Conservation (phyloP, 306 rosid species). For the Cyclanthera cordifolia region DNA sequence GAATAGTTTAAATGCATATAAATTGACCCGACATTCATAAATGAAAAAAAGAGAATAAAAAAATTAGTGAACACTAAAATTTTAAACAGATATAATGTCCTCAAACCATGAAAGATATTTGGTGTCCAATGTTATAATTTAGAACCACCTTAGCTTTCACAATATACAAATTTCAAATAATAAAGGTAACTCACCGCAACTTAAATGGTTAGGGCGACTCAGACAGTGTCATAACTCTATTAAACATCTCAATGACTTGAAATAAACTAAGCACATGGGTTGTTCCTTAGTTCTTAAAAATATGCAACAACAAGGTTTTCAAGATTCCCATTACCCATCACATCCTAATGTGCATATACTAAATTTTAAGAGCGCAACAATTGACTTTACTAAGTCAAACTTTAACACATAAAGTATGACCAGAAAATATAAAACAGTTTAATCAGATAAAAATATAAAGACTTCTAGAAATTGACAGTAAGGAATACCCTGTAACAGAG, state of each 20-base stretch:
- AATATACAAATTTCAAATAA: neutral
- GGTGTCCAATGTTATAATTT: neutral
- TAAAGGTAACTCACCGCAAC: neutral
- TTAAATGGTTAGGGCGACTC: neutral
- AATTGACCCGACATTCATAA: too few relatives aligned
- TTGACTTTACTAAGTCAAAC: neutral
- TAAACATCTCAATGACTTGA: neutral
- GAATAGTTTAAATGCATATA: too few relatives aligned
- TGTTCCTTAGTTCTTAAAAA: neutral
- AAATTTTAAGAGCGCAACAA: neutral
- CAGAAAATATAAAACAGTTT: neutral
- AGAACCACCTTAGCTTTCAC: neutral
- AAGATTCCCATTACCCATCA: neutral
- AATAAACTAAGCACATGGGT: neutral
- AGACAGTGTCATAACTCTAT: neutral
- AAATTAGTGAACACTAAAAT: too few relatives aligned
- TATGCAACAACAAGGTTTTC: neutral
- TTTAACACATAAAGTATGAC: neutral
- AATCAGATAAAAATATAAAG: neutral
- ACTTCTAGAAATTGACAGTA: neutral
- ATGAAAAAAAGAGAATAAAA: too few relatives aligned
- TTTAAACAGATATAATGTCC: neutral
- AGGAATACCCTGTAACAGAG: slow-evolving; percentile 29
- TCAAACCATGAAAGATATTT: neutral
- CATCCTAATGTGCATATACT: neutral